Evolutionary conservation across 1,139 yeast species (phyloP).

Genomic region (Geotrichum aggregatum): DNA sequence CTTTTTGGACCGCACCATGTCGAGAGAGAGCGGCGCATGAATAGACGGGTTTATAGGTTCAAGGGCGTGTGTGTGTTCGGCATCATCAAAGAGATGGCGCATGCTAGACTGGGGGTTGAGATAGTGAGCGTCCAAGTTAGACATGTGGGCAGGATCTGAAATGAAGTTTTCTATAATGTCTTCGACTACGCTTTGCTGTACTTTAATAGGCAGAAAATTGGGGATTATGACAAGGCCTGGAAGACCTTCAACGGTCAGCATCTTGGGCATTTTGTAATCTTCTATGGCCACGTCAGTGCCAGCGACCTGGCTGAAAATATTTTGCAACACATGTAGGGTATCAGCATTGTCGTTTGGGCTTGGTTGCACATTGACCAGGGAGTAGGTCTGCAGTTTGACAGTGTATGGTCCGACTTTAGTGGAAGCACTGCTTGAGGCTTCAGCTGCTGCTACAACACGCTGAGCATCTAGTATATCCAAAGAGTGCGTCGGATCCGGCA

Average conservation of each 20-base stretch:
- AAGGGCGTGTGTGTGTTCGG: constrained; percentile 2
- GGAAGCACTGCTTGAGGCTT: not conserved
- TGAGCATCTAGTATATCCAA: constrained; percentile 13
- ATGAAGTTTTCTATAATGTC: constrained; percentile 36
- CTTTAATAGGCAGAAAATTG: constrained; percentile 27
- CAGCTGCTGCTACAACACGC: not conserved
- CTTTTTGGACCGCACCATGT: constrained; percentile 29
- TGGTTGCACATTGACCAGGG: not conserved
- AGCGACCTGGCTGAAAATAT: constrained; percentile 1
- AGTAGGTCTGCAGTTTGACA: not conserved
- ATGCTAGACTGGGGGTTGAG: constrained; percentile 20
- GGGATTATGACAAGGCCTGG: constrained; percentile 40
- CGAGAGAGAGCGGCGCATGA: constrained; percentile 12
- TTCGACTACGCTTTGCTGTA: constrained; percentile 35
- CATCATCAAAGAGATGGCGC: constrained; percentile 28
- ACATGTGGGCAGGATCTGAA: constrained; percentile 36
- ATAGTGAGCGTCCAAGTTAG: constrained; percentile 40
- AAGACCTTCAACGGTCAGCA: constrained; percentile 30
- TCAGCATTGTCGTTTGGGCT: not conserved
- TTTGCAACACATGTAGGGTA: not conserved
- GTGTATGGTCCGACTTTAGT: constrained; percentile 7
- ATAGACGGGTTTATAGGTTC: constrained; percentile 10
- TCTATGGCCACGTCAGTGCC: not conserved
- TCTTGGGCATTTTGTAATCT: constrained; percentile 2
- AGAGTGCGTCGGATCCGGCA: constrained; percentile 1